Evolutionary conservation across 139 green algal species (phyloP).

Genomic region (Volvox africanus): DNA sequence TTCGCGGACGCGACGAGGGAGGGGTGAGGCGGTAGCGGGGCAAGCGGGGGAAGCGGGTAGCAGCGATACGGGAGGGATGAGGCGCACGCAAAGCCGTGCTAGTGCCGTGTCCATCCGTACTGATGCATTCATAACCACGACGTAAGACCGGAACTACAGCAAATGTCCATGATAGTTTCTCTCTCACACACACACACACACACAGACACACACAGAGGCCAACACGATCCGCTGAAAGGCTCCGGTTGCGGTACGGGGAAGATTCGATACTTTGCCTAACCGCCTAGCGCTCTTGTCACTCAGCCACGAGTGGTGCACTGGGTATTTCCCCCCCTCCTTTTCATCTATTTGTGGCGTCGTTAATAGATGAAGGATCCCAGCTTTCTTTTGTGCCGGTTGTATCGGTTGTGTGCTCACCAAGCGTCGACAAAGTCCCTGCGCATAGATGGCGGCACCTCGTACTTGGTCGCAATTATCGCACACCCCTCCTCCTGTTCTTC

Average conservation of each 20-base stretch:
- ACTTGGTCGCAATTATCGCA: constrained; percentile 41
- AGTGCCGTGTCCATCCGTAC: background rate
- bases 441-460: constrained; percentile 31
- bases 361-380: too few species aligned
- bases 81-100: background rate
- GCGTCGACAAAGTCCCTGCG: constrained; percentile 13
- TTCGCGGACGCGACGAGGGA: too few species aligned
- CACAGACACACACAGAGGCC: too few species aligned
- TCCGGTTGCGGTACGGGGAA: too few species aligned
- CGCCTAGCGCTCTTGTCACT: too few species aligned
- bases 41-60: background rate
- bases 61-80: too few species aligned
- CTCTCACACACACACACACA: too few species aligned
- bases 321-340: background rate
- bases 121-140: background rate
- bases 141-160: background rate
- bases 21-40: background rate
- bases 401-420: constrained; percentile 11
- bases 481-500: background rate
- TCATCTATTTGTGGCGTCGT: too few species aligned
- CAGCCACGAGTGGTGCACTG: too few species aligned
- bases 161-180: background rate
- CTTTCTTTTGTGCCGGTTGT: too few species aligned
- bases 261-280: too few species aligned
- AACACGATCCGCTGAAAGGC: too few species aligned